A percentile compares a stretch with the other conserved stretches of the same genome.
Evolutionary conservation across 371 early-diverging fungal genomes (phyloP).

Genomic region (Mucor mucedo): DNA sequence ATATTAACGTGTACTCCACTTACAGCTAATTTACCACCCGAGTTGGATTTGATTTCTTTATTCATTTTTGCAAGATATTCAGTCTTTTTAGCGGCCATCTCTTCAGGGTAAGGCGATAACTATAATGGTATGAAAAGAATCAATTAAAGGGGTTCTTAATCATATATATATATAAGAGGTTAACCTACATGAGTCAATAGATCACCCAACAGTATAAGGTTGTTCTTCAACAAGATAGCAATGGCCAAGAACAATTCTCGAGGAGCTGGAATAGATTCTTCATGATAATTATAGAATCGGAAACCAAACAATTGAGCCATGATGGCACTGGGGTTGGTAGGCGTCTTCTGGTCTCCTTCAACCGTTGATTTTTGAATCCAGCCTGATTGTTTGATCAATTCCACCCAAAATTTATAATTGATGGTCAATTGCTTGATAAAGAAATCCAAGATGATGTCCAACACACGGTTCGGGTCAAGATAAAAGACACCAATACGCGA

Average conservation of each 20-base stretch:
- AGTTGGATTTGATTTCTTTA: constrained; percentile 46
- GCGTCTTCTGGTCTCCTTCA: not conserved
- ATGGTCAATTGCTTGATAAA: constrained; percentile 73
- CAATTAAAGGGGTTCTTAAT: not conserved
- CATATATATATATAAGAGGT: too few species aligned
- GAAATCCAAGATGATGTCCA: constrained; percentile 85
- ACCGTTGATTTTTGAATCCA: constrained; percentile 57
- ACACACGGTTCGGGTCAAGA: constrained; percentile 88
- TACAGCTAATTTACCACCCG: constrained; percentile 45
- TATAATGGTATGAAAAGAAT: constrained; percentile 13
- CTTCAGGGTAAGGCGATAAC: constrained; percentile 65
- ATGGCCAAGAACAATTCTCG: constrained; percentile 41
- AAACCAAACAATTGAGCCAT: constrained; percentile 89
- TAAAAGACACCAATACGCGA: constrained; percentile 77
- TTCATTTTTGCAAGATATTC: constrained; percentile 59
- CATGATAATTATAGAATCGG: constrained; percentile 75
- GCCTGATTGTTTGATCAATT: constrained; percentile 70
- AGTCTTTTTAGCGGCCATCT: constrained; percentile 50
- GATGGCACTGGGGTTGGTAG: constrained; percentile 33
- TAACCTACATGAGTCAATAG: constrained; percentile 67
- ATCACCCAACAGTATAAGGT: constrained; percentile 71
- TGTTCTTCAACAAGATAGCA: constrained; percentile 67
- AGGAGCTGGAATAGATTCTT: constrained; percentile 36
- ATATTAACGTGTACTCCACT: not conserved
- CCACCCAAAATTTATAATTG: constrained; percentile 81